These are phyloP conservation scores for Pseudocercospora eumusae DNA, from an alignment of 2,329 filamentous ascomycete genomes.

Conservation along the genomic window DNA sequence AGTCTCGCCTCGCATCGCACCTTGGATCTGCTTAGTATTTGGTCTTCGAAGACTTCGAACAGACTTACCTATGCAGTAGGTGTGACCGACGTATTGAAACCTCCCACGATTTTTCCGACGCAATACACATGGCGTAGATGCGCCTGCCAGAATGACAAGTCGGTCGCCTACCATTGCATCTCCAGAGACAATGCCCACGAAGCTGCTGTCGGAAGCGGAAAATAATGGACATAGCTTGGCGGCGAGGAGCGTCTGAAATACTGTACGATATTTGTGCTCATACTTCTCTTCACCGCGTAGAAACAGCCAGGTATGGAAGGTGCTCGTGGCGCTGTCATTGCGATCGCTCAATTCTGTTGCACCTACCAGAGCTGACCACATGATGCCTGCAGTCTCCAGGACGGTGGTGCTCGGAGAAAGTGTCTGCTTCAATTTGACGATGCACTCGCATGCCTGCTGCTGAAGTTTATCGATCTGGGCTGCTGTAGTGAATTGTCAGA, in stretches of 20 bases:
- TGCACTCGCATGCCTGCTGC: conserved; percentile 8
- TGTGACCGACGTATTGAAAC: conserved; percentile 2
- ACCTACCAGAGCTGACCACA: conserved; percentile 4
- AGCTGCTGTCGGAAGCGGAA: background rate
- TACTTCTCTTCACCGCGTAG: background rate
- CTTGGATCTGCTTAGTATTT: background rate
- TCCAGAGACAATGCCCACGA: conserved; percentile 5
- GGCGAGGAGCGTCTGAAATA: background rate
- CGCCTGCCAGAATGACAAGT: background rate
- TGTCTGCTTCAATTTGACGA: background rate
- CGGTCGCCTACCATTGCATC: background rate
- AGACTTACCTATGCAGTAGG: background rate
- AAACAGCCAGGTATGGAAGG: conserved; percentile 1
- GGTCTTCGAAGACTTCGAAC: background rate
- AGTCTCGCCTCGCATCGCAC: background rate
- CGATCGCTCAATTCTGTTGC: conserved; percentile 2
- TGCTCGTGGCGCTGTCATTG: background rate
- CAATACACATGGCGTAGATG: conserved; percentile 3
- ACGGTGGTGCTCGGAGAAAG: background rate
- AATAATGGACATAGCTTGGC: conserved; percentile 1
- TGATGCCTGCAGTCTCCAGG: background rate
- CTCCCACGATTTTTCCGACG: background rate
- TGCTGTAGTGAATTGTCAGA: background rate
- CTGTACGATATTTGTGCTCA: background rate
- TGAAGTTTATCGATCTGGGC: background rate